Evolutionary conservation across 306 rosid genomes (phyloP).

Genomic region (Ochetophila trinervis): DNA sequence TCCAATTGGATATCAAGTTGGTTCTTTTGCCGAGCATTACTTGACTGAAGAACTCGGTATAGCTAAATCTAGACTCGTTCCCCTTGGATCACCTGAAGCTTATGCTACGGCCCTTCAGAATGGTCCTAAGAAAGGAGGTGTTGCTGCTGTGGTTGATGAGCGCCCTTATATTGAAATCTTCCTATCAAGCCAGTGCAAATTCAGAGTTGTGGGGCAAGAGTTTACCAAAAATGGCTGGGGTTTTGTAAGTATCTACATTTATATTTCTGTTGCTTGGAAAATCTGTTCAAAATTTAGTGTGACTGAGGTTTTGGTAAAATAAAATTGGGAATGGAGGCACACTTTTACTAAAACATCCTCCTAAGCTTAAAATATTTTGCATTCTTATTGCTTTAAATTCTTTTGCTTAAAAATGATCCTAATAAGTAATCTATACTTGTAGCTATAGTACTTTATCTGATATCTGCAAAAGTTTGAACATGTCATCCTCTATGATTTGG

Average conservation of each 20-base stretch:
- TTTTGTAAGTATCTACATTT: slow-evolving; percentile 61
- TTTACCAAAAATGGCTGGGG: slow-evolving; percentile 99
- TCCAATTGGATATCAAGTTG: slow-evolving; percentile 83
- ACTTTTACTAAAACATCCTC: too few relatives aligned
- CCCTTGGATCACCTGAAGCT: slow-evolving; percentile 81
- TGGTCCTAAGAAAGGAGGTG: slow-evolving; percentile 86
- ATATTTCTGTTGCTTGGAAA: not conserved
- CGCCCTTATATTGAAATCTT: slow-evolving; percentile 68
- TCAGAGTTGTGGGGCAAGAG: slow-evolving; percentile 85
- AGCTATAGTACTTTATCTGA: not conserved
- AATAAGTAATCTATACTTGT: too few relatives aligned
- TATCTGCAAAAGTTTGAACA: not conserved
- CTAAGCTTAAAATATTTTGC: too few relatives aligned
- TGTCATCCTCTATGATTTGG: not conserved
- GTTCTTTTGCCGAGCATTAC: slow-evolving; percentile 80
- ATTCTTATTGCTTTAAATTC: too few relatives aligned
- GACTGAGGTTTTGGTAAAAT: too few relatives aligned
- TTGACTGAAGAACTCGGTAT: slow-evolving; percentile 71
- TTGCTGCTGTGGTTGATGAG: slow-evolving; percentile 89
- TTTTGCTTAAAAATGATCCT: too few relatives aligned
- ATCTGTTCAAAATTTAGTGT: too few relatives aligned
- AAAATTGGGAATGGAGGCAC: too few relatives aligned
- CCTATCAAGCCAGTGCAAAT: slow-evolving; percentile 78
- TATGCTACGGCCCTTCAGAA: slow-evolving; percentile 68
- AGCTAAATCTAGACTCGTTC: slow-evolving; percentile 62